Conservation (phyloP, 768 basidiomycete genomes). For the Steccherinum ochraceum region DNA sequence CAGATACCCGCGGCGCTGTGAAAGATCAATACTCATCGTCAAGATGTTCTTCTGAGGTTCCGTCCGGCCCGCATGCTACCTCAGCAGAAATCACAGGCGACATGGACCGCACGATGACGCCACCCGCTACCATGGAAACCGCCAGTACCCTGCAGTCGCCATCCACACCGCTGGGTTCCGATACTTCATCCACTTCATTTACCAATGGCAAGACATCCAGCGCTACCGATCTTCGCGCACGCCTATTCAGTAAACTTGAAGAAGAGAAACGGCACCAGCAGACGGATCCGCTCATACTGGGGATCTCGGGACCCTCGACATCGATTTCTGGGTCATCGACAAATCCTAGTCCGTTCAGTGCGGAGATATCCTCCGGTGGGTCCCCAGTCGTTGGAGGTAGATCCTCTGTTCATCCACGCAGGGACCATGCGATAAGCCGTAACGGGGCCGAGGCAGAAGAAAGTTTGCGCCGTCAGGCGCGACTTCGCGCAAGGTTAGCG, state of each 20-base stretch:
- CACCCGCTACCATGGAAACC: not conserved
- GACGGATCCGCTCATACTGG: not conserved
- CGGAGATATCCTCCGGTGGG: no score
- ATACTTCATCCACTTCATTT: not conserved
- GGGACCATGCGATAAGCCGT: not conserved
- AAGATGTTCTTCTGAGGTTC: no score
- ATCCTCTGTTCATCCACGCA: no score
- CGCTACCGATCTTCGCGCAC: slow-evolving; percentile 25
- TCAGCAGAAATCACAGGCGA: not conserved
- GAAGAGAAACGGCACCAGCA: slow-evolving; percentile 31
- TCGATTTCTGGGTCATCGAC: no score
- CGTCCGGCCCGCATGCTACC: not conserved
- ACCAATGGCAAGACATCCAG: not conserved
- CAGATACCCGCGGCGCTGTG: no score
- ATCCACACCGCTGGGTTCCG: not conserved
- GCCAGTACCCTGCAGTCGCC: not conserved
- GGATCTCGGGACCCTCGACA: not conserved
- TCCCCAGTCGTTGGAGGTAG: no score
- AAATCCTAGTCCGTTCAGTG: no score
- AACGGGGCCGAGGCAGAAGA: slow-evolving; percentile 25
- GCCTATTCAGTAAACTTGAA: slow-evolving; percentile 36
- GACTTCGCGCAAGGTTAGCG: slow-evolving; percentile 40
- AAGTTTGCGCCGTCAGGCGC: slow-evolving; percentile 41
- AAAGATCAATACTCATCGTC: no score
- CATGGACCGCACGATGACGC: not conserved